Percentiles rank a stretch among this genome's conserved stretches.
Conservation (phyloP, 768 basidiomycete genomes). For the Rhizopogon vinicolor region DNA sequence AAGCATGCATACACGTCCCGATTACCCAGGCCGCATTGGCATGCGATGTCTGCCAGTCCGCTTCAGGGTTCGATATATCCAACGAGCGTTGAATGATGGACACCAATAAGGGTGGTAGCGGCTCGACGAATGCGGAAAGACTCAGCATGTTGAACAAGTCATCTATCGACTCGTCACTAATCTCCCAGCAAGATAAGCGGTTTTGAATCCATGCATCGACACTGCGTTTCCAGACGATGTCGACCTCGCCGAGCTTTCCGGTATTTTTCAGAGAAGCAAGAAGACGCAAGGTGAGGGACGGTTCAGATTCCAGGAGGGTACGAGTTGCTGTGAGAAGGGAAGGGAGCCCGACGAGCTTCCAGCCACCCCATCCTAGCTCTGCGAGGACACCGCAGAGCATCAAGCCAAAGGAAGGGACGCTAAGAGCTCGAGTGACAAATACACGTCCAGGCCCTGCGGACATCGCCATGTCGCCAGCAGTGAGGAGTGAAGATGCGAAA, state of each 20-base stretch:
- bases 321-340: conserved; percentile 48
- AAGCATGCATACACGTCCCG: conserved; percentile 52
- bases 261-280: conserved; percentile 42
- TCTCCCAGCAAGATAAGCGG: conserved; percentile 39
- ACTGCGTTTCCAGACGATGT: conserved; percentile 51
- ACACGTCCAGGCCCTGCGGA: conserved; percentile 39
- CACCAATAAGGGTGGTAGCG: conserved; percentile 37
- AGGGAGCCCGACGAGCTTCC: conserved; percentile 66
- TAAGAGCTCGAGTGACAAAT: conserved; percentile 30
- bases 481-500: conserved; percentile 31
- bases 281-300: conserved; percentile 39
- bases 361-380: conserved; percentile 70
- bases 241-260: conserved; percentile 52
- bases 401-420: conserved; percentile 38
- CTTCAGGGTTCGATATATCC: conserved; percentile 19
- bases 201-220: conserved; percentile 46
- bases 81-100: conserved; percentile 42
- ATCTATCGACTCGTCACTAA: conserved; percentile 35
- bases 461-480: conserved; percentile 38
- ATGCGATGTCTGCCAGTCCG: conserved; percentile 27
- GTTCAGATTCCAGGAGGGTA: conserved; percentile 41
- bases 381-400: conserved; percentile 57
- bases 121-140: conserved; percentile 48
- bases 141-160: conserved; percentile 53
- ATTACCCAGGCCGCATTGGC: conserved; percentile 51